Evolutionary conservation across 176 grass and related monocot genomes (phyloP).

Genomic region (Hsuehochloa calcarea): DNA sequence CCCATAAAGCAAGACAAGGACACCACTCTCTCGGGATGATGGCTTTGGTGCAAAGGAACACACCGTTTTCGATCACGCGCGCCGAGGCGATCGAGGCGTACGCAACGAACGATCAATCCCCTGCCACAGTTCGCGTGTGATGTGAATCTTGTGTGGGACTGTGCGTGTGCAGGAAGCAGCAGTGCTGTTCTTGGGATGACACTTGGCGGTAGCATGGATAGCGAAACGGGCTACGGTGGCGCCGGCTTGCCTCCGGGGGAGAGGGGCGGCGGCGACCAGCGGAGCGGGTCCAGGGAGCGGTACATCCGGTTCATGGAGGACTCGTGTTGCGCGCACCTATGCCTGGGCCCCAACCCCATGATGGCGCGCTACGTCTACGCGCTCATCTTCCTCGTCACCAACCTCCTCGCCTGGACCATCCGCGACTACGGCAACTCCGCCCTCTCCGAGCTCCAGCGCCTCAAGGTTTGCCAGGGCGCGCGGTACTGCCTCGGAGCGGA

Average conservation of each 20-base stretch:
- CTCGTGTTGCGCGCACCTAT: conserved; percentile 59
- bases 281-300: conserved; percentile 1
- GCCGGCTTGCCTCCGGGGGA: background rate
- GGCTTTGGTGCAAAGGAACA: conserved; percentile 44
- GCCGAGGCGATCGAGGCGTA: conserved; percentile 12
- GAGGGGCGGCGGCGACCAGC: background rate
- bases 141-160: background rate
- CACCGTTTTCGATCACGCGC: background rate
- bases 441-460: conserved; percentile 66
- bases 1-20: conserved; percentile 29
- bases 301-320: conserved; percentile 48
- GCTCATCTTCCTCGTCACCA: conserved; percentile 81
- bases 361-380: conserved; percentile 84
- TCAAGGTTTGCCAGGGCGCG: conserved; percentile 53
- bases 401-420: conserved; percentile 86
- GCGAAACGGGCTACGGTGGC: background rate
- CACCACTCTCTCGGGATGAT: background rate
- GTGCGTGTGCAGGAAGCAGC: background rate
- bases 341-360: conserved; percentile 62
- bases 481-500: conserved; percentile 75
- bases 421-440: conserved; percentile 76
- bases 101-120: conserved; percentile 3
- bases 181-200: conserved; percentile 17
- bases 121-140: conserved; percentile 19
- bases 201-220: background rate